phyloP scores from a whole-genome alignment of 148 eudicot genomes.

The Fagopyrum homotropicum region DNA sequence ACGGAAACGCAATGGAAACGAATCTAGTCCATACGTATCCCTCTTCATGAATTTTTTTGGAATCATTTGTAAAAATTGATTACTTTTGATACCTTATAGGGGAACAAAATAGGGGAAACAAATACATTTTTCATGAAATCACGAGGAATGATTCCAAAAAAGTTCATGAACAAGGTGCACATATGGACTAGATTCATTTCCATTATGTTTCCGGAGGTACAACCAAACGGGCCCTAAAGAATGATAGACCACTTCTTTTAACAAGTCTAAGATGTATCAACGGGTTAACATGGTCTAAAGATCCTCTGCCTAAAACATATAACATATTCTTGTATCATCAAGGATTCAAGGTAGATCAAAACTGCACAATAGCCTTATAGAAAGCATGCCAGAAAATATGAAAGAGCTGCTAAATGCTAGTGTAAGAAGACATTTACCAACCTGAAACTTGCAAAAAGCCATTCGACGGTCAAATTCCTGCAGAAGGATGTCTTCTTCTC shows the following conservation, averaged over 20 bases:
- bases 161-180: too few relatives aligned
- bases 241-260: background rate
- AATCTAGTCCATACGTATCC: too few relatives aligned
- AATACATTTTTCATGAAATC: too few relatives aligned
- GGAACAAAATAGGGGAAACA: too few relatives aligned
- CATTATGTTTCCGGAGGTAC: too few relatives aligned
- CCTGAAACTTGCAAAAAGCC: constrained; percentile 93
- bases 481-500: constrained; percentile 91
- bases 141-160: too few relatives aligned
- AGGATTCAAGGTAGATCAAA: background rate
- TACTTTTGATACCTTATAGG: too few relatives aligned
- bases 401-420: background rate
- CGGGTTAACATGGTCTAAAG: background rate
- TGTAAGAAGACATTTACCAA: constrained; percentile 16
- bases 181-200: too few relatives aligned
- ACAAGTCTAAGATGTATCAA: background rate
- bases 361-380: background rate
- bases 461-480: constrained; percentile 98
- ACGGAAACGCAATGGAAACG: too few relatives aligned
- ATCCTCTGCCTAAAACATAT: background rate
- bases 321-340: background rate
- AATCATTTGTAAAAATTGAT: too few relatives aligned
- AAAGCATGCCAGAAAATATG: background rate
- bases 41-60: too few relatives aligned
- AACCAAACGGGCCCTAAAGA: too few relatives aligned